These are phyloP conservation scores for Huntiella decipiens DNA, from an alignment of 2,329 filamentous ascomycete species.

Conservation along the genomic window DNA sequence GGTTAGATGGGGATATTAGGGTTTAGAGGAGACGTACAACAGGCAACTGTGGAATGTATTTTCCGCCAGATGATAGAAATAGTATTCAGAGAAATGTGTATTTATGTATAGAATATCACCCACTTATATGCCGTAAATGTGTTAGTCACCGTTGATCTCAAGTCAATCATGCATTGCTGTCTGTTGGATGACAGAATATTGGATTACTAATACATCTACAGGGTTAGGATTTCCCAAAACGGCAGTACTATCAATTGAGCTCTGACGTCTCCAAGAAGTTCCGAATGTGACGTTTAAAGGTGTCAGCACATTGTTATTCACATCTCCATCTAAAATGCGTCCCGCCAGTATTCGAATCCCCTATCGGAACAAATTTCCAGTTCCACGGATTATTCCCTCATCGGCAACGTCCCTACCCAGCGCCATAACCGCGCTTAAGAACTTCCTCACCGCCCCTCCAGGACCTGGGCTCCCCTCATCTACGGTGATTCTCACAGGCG, in stretches of 20 bases:
- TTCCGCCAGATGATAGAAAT: no score
- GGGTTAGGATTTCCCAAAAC: not conserved
- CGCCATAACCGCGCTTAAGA: conserved; percentile 56
- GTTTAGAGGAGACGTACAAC: no score
- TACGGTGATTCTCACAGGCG: conserved; percentile 48
- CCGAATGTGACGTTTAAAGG: no score
- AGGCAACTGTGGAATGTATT: no score
- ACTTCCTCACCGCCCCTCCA: conserved; percentile 51
- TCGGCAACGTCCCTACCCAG: conserved; percentile 51
- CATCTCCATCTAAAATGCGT: conserved; percentile 28
- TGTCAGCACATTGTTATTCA: not conserved
- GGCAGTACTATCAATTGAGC: not conserved
- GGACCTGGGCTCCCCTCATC: conserved; percentile 24
- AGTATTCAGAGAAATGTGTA: no score
- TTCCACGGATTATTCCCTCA: conserved; percentile 54
- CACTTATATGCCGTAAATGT: no score
- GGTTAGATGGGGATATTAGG: no score
- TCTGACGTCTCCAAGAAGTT: not conserved
- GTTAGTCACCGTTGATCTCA: no score
- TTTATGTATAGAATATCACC: no score
- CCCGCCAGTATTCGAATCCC: conserved; percentile 72
- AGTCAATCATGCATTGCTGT: no score
- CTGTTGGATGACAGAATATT: no score
- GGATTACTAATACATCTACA: conserved; percentile 5
- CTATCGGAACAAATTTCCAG: conserved; percentile 65